These are phyloP conservation scores for Globisporangium okanoganense DNA, from an alignment of 352 stramenopile genomes.

Conservation along the genomic window DNA sequence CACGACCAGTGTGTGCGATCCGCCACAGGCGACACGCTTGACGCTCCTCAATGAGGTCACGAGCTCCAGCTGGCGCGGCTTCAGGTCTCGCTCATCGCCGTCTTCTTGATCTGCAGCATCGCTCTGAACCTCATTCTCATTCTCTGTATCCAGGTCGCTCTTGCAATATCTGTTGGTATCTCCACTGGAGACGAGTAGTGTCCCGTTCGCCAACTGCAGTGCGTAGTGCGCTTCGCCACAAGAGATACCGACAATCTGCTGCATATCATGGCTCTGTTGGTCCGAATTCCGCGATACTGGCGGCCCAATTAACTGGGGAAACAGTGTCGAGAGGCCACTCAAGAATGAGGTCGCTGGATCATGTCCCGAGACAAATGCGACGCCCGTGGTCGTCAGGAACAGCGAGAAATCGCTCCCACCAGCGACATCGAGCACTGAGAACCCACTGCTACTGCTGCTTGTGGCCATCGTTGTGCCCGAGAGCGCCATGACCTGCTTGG, in stretches of 20 bases:
- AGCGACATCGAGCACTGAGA: constrained; percentile 26
- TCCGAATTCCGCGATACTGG: constrained; percentile 15
- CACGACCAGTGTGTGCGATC: constrained; percentile 36
- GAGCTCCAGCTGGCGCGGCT: background rate
- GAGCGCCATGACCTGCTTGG: constrained; percentile 58
- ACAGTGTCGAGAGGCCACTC: constrained; percentile 13
- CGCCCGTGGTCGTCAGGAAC: constrained; percentile 30
- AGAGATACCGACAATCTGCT: constrained; percentile 26
- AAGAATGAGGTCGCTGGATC: constrained; percentile 25
- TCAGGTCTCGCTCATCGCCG: constrained; percentile 16
- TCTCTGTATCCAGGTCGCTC: constrained; percentile 6
- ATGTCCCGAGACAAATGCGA: constrained; percentile 27
- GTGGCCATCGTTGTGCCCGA: constrained; percentile 16
- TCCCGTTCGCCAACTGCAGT: constrained; percentile 24
- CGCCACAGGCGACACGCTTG: constrained; percentile 28
- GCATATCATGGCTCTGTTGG: constrained; percentile 15
- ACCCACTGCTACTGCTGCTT: background rate
- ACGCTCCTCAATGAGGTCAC: background rate
- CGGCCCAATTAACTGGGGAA: constrained; percentile 21
- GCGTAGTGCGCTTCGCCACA: constrained; percentile 44
- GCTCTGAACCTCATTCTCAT: background rate
- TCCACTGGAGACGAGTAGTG: constrained; percentile 23
- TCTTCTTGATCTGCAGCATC: constrained; percentile 20
- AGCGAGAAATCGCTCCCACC: constrained; percentile 39
- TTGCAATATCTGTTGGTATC: constrained; percentile 1